Base-by-base conservation (phyloP, 2,329 filamentous ascomycete genomes). In the Xylariales sp. region DNA sequence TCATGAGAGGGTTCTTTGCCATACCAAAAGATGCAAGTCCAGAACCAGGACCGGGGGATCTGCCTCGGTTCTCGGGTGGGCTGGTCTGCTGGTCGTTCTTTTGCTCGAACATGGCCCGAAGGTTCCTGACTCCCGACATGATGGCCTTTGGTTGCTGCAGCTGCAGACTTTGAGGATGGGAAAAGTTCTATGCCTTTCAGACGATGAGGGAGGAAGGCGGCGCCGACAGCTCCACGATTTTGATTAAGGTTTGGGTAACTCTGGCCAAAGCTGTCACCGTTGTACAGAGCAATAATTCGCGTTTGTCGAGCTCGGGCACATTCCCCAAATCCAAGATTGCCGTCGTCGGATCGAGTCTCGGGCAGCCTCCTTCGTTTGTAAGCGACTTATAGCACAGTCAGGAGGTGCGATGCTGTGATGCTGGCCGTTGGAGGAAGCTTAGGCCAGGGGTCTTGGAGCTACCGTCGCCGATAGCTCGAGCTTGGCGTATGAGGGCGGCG, bases 51-150 rank as follows among this genome's bases (percentile, higher is more conserved):
- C 21, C 39, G 11, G 83, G 83, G 44, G 82, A 84, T 61, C 84
- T 74, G 46, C 84, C 85, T 68, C 84, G 74, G 49, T 61, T 36
- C 18, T 84, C 82, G 12, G 81, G 79, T 50, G 80, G 76, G 53
- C 76, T 82, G 29, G 21, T 31, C 25, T 24, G 19, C 18, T 40
- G 22, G 44, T 71, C 69, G 51, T 79, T 76, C 64, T 80, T 86
- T 60, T 80, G 79, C 71, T 90, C 86, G 61, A 89, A 89, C 75
- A 86, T 88, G 57, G 86, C 86, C 54, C 84, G 75, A 51, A 90
- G 78, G 66, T 86, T 86, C 67, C 74, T 82, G 57, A 87, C 83
- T 57, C 77, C 80, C 58, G 80, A 81, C 76, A 80, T 81, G 56
- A 61, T 68, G 63, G 24, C 8, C 24, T 8, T 8, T 53, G 46